Base-by-base conservation (phyloP, 441 rosid species). In the Populus trichocarpa region DNA sequence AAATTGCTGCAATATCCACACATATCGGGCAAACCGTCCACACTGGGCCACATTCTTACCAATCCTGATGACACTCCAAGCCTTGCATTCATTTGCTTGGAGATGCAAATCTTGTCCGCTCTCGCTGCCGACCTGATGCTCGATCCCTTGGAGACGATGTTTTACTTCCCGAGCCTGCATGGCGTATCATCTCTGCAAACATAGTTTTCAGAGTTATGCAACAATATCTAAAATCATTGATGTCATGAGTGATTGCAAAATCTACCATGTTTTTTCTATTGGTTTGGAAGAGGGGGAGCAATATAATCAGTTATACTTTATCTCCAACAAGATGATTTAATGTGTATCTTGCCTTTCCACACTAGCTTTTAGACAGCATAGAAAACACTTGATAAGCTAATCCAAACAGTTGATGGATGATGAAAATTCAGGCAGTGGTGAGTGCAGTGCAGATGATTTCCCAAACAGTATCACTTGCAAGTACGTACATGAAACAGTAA, bases 41-140 rank as follows among this genome's bases (percentile, higher is more conserved):
- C 57, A 46, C 57, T 4, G 57, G 57, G 57, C 7, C 57, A 50
- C 57, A 14, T 14, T 50, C 20, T 50, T 50, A 16, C 57, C 20
- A 50, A 50, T 50, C 57, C 57, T 50, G 57, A 50, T 50, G 57
- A 50, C 20, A 50, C 57, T 50, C 57, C 57, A 50, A 50, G 57
- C 57, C 33, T 53, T 74, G 72, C 65, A 74, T 79, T 93, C 87
- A 91, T 85, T 90, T 88, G 68, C 96, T 87, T 25, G 99, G 99
- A 79, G 97, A 96, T 73, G 98, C 96, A 85, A 96, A 96, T 83
- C 99, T 91, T 73, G 97, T 90, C 76, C 92, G 84, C 76, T 94
- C 98, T 83, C 95, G 88, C 79, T 86, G 95, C 82, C 96, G 79
- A 83, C 82, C 86, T 72, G 88, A 75, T 63, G 87, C 82, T 80